Evolutionary conservation across 2,329 filamentous ascomycete species (phyloP), one percentile per base, ranked within the genome.

Genomic region (Exophiala lecanii-corni): DNA sequence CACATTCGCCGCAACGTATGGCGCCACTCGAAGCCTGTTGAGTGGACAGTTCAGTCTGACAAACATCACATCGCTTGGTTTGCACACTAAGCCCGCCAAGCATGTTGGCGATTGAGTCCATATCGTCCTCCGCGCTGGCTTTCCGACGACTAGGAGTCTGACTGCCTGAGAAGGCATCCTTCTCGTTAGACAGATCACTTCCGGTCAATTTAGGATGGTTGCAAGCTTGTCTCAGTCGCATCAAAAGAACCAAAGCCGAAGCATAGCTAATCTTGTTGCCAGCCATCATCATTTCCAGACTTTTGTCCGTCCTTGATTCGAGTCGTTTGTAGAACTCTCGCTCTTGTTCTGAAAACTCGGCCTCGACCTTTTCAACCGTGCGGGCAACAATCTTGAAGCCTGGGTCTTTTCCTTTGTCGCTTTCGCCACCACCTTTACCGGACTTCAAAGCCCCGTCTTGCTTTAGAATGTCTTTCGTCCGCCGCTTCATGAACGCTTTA

Each of bases 401-500:
- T 1, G 79, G 77, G 1, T 76, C 76, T 37, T 70, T 69, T 10
- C 76, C 79, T 3, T 74, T 71, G 36, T 76, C 71, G 5, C 17
- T 28, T 3, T 66, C 0, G 56, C 64, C 43, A 63, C 64, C 25
- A 62, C 64, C 18, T 46, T 84, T 81, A 26, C 86, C 86, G 18
- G 85, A 82, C 47, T 86, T 85, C 13, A 94, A 70, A 1, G 86
- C 87, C 9, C 87, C 86, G 9, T 87, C 87, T 55, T 88, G 76
- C 66, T 92, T 95, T 48, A 98, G 70, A n/a, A 98, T 87, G 16
- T 95, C 89, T 66, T 98, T 98, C 6, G 89, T 97, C 31, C 92
- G 81, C n/a, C 92, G 82, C 70, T 97, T 95, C 92, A 98, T 98
- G 68, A 95, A 95, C 42, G 89, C 91, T 41, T 86, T 84, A 3